These are phyloP conservation scores for Cercophora scortea DNA, from an alignment of 495 filamentous ascomycete genomes.

Conservation along the genomic window DNA sequence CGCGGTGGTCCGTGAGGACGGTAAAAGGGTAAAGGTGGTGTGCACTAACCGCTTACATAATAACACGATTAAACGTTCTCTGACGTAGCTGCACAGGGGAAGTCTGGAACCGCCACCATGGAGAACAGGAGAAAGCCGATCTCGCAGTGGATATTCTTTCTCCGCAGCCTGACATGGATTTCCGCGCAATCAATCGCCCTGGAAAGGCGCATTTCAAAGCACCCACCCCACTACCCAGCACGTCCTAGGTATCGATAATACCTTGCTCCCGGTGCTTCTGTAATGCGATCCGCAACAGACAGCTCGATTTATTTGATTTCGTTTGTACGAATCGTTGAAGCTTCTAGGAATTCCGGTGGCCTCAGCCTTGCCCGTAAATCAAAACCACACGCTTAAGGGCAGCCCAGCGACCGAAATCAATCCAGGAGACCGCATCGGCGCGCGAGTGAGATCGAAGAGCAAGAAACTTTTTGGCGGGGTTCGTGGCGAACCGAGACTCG, in stretches of 20 bases:
- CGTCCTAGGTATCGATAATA: neutral
- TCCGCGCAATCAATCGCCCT: neutral
- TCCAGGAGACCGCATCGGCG: too few relatives aligned
- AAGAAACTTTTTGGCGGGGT: neutral
- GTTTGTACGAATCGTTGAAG: neutral
- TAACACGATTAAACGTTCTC: too few relatives aligned
- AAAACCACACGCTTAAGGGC: neutral
- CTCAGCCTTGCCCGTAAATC: neutral
- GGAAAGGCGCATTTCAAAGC: slow-evolving; percentile 6
- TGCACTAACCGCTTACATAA: too few relatives aligned
- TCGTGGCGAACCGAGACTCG: neutral
- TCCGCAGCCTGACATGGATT: neutral
- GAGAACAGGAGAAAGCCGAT: too few relatives aligned
- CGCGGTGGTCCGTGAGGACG: too few relatives aligned
- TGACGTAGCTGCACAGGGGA: too few relatives aligned
- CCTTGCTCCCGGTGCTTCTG: neutral
- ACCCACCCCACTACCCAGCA: neutral
- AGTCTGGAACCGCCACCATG: too few relatives aligned
- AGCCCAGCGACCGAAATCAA: neutral
- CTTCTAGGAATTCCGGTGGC: neutral
- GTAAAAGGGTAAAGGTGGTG: too few relatives aligned
- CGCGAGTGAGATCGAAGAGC: too few relatives aligned
- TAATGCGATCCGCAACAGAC: neutral
- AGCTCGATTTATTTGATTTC: neutral
- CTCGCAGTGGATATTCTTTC: too few relatives aligned